Base-by-base conservation (phyloP, 2,329 filamentous ascomycete genomes). In the Lachnellula occidentalis region DNA sequence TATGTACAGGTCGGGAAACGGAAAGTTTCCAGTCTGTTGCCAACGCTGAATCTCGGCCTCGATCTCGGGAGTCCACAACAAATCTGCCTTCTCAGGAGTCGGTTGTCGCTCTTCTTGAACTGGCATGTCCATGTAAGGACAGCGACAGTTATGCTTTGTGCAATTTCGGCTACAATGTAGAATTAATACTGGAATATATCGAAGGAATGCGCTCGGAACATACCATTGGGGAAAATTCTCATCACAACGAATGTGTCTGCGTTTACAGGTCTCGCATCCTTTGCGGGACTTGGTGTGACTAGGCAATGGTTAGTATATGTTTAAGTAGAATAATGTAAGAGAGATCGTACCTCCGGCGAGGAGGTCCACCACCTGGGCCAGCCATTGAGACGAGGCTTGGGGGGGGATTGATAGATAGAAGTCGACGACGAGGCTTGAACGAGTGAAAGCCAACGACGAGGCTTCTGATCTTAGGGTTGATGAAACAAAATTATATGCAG, bases 231-330 rank as follows among this genome's bases (percentile, higher is more conserved):
- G 94, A 68, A 96, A 96, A 64, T 85, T 96, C 73, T 99, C 94
- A 70, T 99, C 94, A 75, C 94, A 99, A 67, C 94, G 84, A 70
- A 99, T 99, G 74, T 99, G 94, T 70, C 94, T 85, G 71, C 88
- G 87, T 76, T 99, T 99, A 82, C 94, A 99, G 59, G 91, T 96
- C 68, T 95, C 92, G 80, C 94, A 99, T 60, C 94, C 94, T 76
- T 96, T 97, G 70, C 94, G 87, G 67, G 92, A 97, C 78, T 99
- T 99, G 71, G 94, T 99, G 78, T 99, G 94, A 78, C 92, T 96
- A 71, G 21, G 57, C 19, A 19, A 24, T 22, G 50, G 55, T 69
- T 37, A 67, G 63, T 60, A 31, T 17, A 19, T 9, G 17, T 34
- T 34, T 17, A 21, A 45, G 45, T 34, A 9, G 46, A 21, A 45